Conservation (phyloP, 805 yeast genomes). For the Yarrowia sp. region DNA sequence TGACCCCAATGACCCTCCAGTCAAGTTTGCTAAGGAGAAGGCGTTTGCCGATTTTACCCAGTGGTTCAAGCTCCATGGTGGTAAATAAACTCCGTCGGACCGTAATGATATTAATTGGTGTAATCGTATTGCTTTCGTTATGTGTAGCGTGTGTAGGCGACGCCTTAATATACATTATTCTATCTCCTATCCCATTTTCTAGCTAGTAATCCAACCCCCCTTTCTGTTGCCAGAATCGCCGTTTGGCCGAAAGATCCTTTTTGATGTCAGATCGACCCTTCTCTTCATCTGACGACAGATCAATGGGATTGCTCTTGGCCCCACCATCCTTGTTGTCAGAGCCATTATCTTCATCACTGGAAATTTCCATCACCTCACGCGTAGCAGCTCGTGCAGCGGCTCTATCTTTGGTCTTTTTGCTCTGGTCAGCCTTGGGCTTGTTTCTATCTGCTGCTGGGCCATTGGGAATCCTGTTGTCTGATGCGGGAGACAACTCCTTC, state of each 20-base stretch:
- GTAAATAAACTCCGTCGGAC: too few relatives aligned
- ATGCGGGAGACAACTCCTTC: background rate
- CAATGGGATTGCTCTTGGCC: background rate
- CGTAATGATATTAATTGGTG: background rate
- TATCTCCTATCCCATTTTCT: background rate
- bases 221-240: slow-evolving; percentile 19
- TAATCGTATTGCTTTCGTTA: background rate
- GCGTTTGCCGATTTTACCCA: slow-evolving; percentile 40
- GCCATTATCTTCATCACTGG: background rate
- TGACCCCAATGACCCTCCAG: slow-evolving; percentile 52
- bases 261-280: background rate
- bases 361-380: slow-evolving; percentile 17
- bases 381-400: slow-evolving; percentile 2
- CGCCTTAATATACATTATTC: background rate
- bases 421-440: background rate
- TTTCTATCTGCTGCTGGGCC: slow-evolving; percentile 8
- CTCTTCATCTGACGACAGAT: slow-evolving; percentile 2
- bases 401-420: slow-evolving; percentile 34
- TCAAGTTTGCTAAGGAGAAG: slow-evolving; percentile 65
- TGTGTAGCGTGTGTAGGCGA: background rate
- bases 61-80: slow-evolving; percentile 30
- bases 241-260: background rate
- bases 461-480: background rate
- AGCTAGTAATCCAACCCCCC: slow-evolving; percentile 14
- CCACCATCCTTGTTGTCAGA: background rate